Evolutionary conservation across 495 filamentous ascomycete species (phyloP), one percentile per base, ranked within the genome.

Genomic region (Bacidia gigantensis): DNA sequence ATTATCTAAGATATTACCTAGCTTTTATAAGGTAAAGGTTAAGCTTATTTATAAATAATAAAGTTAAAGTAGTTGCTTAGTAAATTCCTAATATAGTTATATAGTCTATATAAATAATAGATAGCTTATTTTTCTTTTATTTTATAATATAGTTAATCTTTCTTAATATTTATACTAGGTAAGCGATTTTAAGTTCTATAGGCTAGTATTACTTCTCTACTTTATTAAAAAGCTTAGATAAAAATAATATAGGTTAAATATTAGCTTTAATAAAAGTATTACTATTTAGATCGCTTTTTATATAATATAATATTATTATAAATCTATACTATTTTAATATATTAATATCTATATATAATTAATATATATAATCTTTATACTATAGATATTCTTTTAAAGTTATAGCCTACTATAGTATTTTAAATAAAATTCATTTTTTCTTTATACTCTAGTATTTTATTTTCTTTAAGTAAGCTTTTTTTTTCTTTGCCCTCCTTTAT

Each of bases 261-360:
- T 3, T 7, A 23, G 26, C 21, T 23, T 48, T 7, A 3, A 48
- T 9, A 26, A 22, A 48, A 3, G 21, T 25, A 26, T 48, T 5
- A n/a, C 10, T 40, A 7, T 43, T 22, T 11, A 23, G 17, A 2
- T 50, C 14, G 10, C 25, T 20, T 14, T 17, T 40, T 26, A 50
- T 11, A n/a, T 46, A 32, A 43, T 50, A 55, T 7, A 45, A 11
- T 22, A 44, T 38, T 1, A 35, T 18, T 11, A 1, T 7, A 1
- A 50, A 55, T 0, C 18, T 14, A 3, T 49, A 54, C 7, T 21
- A 49, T 23, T 55, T 50, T 40, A 50, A 55, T 0, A 9, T 35
- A 45, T 55, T 26, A 26, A 55, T 26, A 21, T 47, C 3, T 0
- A 48, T 48, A 14, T 2, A 47, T 12, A 53, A 14, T 9, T 0